Evolutionary conservation across 176 grass and related monocot genomes (phyloP), one percentile per base, ranked within the genome.

Genomic region (Paspalum notatum): DNA sequence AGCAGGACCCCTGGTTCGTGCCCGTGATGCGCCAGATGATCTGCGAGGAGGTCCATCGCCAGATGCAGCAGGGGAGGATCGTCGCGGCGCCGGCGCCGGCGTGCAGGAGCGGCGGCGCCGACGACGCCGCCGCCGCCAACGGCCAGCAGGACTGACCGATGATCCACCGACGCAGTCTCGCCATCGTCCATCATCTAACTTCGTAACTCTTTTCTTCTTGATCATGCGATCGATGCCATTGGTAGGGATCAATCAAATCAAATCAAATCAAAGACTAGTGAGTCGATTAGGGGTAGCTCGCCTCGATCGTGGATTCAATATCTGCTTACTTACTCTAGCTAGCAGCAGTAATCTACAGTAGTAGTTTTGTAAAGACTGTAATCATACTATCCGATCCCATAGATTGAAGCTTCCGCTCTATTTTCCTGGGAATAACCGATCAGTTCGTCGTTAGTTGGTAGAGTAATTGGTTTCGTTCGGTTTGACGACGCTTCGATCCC

Each of bases 41-140:
- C 62, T 73, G 73, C 8, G 91, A 97, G 44, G 94, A 97, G 89
- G 94, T 97, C 79, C 78, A 79, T 25, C 86, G 82, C 13, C 86
- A 91, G 44, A 73, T 94, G 65, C 84, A 73, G 65, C 84, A 73
- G 8, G 81, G 91, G 38, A 51, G 74, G 52, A 77, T 53, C 56
- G 12, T 48, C 18, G 17, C 61, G 8, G n/a, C 78, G 57, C 65
- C 80, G 44, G 57, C 78, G n/a, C n/a, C n/a, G 47, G 60, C 53
- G 16, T 75, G 58, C 74, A 62, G 58, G 24, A n/a, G 3, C 40
- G 43, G 24, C 51, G 44, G 21, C 51, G 37, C n/a, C 62, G 71
- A 4, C 5, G 55, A 51, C 46, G 52, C 15, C 20, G 21, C 62
- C 22, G 18, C 51, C 37, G 32, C 69, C 62, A 42, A 20, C 56